Percentiles rank a stretch among this genome's conserved stretches.
phyloP scores from a whole-genome alignment of 83 land plant species.

The Diphasiastrum complanatum region DNA sequence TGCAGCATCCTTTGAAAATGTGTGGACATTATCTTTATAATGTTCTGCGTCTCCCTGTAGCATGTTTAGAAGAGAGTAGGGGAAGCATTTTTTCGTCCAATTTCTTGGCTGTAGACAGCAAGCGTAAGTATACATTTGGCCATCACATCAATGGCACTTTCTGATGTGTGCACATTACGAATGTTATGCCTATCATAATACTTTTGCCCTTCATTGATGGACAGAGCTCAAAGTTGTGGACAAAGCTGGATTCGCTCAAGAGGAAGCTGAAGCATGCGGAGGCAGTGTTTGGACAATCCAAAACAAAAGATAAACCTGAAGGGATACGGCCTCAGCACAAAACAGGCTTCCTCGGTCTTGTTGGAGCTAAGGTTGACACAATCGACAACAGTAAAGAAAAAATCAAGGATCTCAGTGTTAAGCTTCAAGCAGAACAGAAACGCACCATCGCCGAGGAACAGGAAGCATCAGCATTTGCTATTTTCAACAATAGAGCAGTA shows the following conservation, averaged over 20 bases:
- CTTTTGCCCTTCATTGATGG: background rate
- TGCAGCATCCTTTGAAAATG: too few relatives aligned
- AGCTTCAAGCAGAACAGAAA: slow-evolving; percentile 46
- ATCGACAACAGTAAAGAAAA: slow-evolving; percentile 55
- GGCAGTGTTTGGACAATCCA: slow-evolving; percentile 46
- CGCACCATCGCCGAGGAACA: slow-evolving; percentile 45
- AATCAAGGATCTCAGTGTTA: slow-evolving; percentile 40
- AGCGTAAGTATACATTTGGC: too few relatives aligned
- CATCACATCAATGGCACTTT: too few relatives aligned
- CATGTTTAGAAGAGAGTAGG: too few relatives aligned
- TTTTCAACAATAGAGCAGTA: slow-evolving; percentile 55
- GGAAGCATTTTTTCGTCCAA: too few relatives aligned
- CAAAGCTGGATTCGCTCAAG: slow-evolving; percentile 45
- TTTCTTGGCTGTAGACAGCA: too few relatives aligned
- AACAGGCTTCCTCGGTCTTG: slow-evolving; percentile 58
- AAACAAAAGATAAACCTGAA: slow-evolving; percentile 34
- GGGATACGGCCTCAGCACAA: slow-evolving; percentile 55
- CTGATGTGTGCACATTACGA: background rate
- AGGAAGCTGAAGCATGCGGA: slow-evolving; percentile 70
- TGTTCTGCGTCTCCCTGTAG: too few relatives aligned
- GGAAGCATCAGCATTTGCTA: slow-evolving; percentile 51
- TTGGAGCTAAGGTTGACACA: slow-evolving; percentile 67
- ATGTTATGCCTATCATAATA: background rate
- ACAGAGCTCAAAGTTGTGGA: slow-evolving; percentile 51
- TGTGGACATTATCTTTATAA: too few relatives aligned